phyloP scores from a whole-genome alignment of 2,329 filamentous ascomycete species.

The Acephala macrosclerotiorum region DNA sequence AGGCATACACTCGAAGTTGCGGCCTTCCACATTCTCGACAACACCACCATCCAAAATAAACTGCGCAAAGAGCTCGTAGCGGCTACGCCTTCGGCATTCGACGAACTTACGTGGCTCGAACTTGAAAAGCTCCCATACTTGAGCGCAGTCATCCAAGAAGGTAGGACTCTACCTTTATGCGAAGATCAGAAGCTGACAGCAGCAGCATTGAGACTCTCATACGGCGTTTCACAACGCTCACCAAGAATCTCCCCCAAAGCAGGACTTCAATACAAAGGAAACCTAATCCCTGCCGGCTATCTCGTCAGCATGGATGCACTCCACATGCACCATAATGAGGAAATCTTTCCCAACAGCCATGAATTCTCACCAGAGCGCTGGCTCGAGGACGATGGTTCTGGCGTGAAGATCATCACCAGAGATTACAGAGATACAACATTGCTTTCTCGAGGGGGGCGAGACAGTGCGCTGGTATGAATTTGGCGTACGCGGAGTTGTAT shows the following conservation, averaged over 20 bases:
- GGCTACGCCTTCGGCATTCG: neutral
- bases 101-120: neutral
- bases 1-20: neutral
- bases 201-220: neutral
- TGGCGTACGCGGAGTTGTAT: neutral
- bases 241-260: neutral
- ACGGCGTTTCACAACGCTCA: neutral
- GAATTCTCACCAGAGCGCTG: neutral
- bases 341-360: neutral
- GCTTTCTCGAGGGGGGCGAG: neutral
- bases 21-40: neutral
- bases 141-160: neutral
- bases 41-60: neutral
- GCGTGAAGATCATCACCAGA: neutral
- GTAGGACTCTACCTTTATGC: neutral
- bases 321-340: neutral
- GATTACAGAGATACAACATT: neutral
- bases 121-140: neutral
- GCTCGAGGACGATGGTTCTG: neutral
- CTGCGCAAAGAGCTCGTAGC: neutral
- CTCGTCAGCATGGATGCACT: neutral
- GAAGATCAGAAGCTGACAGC: neutral
- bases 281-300: neutral
- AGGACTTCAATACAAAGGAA: neutral
- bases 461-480: neutral